A percentile compares a stretch with the other conserved stretches of the same genome.
These are phyloP conservation scores for Oligophagozyma castellii DNA, from an alignment of 1,139 yeast species.

Conservation along the genomic window DNA sequence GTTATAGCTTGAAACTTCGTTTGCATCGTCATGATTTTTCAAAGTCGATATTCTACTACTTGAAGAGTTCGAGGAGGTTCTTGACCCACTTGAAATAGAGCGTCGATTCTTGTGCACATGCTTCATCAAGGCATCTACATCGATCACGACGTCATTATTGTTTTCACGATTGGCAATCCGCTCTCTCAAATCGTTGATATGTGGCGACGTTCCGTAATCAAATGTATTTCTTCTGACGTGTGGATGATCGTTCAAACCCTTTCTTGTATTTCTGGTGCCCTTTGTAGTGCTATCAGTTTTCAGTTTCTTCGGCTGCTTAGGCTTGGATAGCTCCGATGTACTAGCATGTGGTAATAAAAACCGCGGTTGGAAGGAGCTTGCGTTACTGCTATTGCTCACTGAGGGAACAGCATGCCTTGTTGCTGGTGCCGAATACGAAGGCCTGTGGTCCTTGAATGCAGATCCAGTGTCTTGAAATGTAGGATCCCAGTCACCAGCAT, in stretches of 20 bases:
- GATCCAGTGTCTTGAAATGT: slow-evolving; percentile 8
- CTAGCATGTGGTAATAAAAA: not conserved
- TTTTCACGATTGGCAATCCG: slow-evolving; percentile 6
- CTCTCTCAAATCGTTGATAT: slow-evolving; percentile 3
- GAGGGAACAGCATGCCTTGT: not conserved
- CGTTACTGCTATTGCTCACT: slow-evolving; percentile 5
- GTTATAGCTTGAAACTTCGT: slow-evolving; percentile 10
- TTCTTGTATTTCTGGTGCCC: not conserved
- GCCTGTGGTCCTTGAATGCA: slow-evolving; percentile 24
- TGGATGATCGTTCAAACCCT: slow-evolving; percentile 3
- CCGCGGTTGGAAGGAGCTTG: slow-evolving; percentile 2
- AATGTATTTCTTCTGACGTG: slow-evolving; percentile 3
- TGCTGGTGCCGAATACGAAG: slow-evolving; percentile 6
- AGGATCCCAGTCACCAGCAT: slow-evolving; percentile 6
- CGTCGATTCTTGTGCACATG: slow-evolving; percentile 12
- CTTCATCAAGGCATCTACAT: slow-evolving; percentile 22
- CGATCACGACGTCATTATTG: slow-evolving; percentile 21
- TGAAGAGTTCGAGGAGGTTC: slow-evolving; percentile 2
- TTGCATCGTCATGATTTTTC: slow-evolving; percentile 8
- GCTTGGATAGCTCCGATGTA: not conserved
- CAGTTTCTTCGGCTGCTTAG: not conserved
- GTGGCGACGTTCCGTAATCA: not conserved
- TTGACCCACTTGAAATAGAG: slow-evolving; percentile 3
- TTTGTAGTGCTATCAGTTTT: no score
- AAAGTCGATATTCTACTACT: slow-evolving; percentile 4